Evolutionary conservation across 495 filamentous ascomycete species (phyloP), one percentile per base, ranked within the genome.

Genomic region (Penicillium subrubescens): DNA sequence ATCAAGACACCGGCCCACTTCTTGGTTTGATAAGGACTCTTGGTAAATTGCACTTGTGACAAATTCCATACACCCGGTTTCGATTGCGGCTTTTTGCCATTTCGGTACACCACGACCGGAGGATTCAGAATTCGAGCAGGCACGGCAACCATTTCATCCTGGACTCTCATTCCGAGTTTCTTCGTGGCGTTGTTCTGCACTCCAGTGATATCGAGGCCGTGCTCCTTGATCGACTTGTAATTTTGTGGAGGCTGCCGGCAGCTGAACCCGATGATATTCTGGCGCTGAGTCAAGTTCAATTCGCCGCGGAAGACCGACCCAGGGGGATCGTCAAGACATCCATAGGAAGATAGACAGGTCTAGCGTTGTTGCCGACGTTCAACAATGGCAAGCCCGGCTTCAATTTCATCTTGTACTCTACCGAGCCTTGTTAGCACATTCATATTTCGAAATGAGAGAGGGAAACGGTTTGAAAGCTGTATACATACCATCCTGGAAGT

Each of bases 221-320:
- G 72, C 0, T 69, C 75, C 0, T 80, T 76, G 64, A 95, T 88
- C 0, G 87, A 89, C 7, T 76, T 59, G 0, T 86, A 89, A 65
- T 94, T 94, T 29, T 79, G 73, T 2, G 75, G 79, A 0, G 91
- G 89, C 1, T 73, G 68, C 7, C 90, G 83, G 57, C 86, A 89
- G 6, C 91, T 87, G 68, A 92, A 89, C 2, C 67, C 69, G 41
- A 91, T 85, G 86, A 93, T 93, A 0, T 72, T 51, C 0, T 79
- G 73, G 0, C 86, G 87, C 66, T 91, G 88, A 0, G 72, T 64
- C 0, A 74, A 67, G 14, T 59, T 64, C 34, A 90, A 75, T 65
- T 86, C 84, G 4, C 78, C 72, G 63, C 80, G 79, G 54, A 86
- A 73, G 8, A 80, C 52, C 66, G 95, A 90, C 0, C 90, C 92